phyloP scores from a whole-genome alignment of 2,329 filamentous ascomycete species.

The Xylariales sp. region DNA sequence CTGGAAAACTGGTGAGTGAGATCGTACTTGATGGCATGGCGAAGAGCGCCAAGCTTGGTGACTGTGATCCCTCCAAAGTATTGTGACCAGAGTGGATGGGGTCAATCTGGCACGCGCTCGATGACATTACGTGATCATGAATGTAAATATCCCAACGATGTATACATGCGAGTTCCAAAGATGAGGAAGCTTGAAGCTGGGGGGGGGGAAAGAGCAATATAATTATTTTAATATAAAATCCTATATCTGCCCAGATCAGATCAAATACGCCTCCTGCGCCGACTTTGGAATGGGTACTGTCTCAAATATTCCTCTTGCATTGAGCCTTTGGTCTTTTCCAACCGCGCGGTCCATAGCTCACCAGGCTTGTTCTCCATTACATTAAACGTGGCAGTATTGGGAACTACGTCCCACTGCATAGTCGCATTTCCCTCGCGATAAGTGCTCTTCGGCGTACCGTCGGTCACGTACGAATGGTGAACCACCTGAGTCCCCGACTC shows the following conservation, averaged over 20 bases:
- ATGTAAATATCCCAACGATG: too few relatives aligned
- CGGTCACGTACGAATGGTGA: slow-evolving; percentile 27
- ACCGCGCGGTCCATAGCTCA: slow-evolving; percentile 15
- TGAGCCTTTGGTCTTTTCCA: background rate
- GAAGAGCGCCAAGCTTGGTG: slow-evolving; percentile 51
- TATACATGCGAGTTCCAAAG: too few relatives aligned
- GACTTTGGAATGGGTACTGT: slow-evolving; percentile 1
- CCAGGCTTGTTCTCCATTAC: slow-evolving; percentile 24
- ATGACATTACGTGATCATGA: too few relatives aligned
- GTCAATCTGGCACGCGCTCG: slow-evolving; percentile 8
- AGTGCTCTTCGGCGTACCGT: slow-evolving; percentile 34
- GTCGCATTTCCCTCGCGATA: slow-evolving; percentile 39
- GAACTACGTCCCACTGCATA: slow-evolving; percentile 27
- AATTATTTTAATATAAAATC: background rate
- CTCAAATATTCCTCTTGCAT: background rate
- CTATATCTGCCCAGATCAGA: background rate
- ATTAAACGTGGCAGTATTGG: slow-evolving; percentile 28
- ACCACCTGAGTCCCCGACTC: slow-evolving; percentile 35
- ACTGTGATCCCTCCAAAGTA: slow-evolving; percentile 50
- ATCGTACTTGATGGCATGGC: slow-evolving; percentile 57
- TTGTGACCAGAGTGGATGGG: slow-evolving; percentile 18
- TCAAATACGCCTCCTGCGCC: background rate
- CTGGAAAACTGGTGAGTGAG: slow-evolving; percentile 61
- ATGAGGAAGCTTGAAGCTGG: too few relatives aligned
- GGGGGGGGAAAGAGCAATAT: too few relatives aligned